Percentiles rank a stretch among this genome's conserved stretches.
Conservation (phyloP, 2,329 filamentous ascomycete species). For the Geoglossum cookeanum region DNA sequence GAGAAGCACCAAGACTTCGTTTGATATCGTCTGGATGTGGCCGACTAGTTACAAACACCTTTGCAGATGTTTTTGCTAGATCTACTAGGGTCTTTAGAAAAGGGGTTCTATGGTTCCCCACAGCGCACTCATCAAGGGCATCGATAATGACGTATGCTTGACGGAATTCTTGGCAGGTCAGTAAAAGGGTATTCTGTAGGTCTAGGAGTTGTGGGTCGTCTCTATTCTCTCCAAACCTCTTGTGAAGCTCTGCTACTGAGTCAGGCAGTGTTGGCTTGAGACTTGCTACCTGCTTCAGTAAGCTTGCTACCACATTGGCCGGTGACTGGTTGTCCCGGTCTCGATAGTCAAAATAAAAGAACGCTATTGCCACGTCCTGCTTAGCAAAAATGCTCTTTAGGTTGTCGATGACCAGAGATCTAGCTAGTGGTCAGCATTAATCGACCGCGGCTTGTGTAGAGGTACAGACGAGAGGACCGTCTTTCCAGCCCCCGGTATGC, state of each 20-base stretch:
- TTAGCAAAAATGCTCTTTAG: conserved; percentile 7
- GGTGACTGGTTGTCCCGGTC: conserved; percentile 13
- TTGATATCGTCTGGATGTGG: not conserved
- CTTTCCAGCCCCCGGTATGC: conserved; percentile 13
- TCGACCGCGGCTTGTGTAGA: not conserved
- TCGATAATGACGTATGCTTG: conserved; percentile 13
- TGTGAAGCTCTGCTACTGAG: conserved; percentile 7
- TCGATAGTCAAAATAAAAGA: conserved; percentile 17
- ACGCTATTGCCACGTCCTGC: conserved; percentile 10
- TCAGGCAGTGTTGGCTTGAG: conserved; percentile 8
- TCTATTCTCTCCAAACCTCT: not conserved
- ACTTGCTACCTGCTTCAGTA: conserved; percentile 13
- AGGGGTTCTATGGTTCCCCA: not conserved
- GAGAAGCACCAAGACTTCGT: not conserved
- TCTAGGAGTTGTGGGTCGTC: not conserved
- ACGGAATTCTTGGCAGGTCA: conserved; percentile 12
- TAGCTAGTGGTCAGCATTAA: not conserved
- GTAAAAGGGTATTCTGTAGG: conserved; percentile 4
- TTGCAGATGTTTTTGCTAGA: not conserved
- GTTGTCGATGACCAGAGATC: conserved; percentile 13
- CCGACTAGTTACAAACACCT: not conserved
- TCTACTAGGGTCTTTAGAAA: not conserved
- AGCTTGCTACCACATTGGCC: conserved; percentile 10
- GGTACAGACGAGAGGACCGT: conserved; percentile 10
- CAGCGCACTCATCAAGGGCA: conserved; percentile 13